phyloP scores from a whole-genome alignment of 2,329 filamentous ascomycete species.

The Xylariaceae sp. region DNA sequence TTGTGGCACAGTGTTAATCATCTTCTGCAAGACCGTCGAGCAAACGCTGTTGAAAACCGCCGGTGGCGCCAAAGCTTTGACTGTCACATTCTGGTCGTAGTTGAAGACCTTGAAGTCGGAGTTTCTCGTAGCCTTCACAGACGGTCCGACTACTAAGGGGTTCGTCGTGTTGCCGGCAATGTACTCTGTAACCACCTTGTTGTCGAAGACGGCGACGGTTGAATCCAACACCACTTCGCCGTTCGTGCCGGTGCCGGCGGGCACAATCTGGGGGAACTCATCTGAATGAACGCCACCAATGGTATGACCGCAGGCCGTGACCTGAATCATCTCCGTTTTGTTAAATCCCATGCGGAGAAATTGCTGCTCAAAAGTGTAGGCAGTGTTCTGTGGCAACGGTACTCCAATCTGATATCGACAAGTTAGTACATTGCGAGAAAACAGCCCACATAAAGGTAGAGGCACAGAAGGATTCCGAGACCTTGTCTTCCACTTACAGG shows the following conservation, averaged over 20 bases:
- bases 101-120: conserved; percentile 54
- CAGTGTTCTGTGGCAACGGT: conserved; percentile 53
- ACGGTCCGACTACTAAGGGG: conserved; percentile 50
- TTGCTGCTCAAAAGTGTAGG: conserved; percentile 47
- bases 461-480: too few species aligned
- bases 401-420: conserved; percentile 35
- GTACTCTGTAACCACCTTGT: conserved; percentile 54
- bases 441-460: too few species aligned
- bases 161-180: conserved; percentile 49
- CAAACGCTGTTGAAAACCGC: conserved; percentile 44
- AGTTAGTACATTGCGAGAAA: too few species aligned
- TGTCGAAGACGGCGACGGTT: conserved; percentile 48
- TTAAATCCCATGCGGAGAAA: conserved; percentile 56
- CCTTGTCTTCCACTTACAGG: conserved; percentile 6
- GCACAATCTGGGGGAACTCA: conserved; percentile 51
- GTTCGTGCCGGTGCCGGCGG: conserved; percentile 36
- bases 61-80: conserved; percentile 41
- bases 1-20: conserved; percentile 57
- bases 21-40: conserved; percentile 48
- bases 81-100: conserved; percentile 51
- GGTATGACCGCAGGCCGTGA: conserved; percentile 58
- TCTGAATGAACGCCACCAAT: conserved; percentile 54
- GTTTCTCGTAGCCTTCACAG: conserved; percentile 39
- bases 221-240: conserved; percentile 44
- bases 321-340: conserved; percentile 53